phyloP scores from a whole-genome alignment of 1,139 yeast species.

The Saccharomycopsis crataegensis region DNA sequence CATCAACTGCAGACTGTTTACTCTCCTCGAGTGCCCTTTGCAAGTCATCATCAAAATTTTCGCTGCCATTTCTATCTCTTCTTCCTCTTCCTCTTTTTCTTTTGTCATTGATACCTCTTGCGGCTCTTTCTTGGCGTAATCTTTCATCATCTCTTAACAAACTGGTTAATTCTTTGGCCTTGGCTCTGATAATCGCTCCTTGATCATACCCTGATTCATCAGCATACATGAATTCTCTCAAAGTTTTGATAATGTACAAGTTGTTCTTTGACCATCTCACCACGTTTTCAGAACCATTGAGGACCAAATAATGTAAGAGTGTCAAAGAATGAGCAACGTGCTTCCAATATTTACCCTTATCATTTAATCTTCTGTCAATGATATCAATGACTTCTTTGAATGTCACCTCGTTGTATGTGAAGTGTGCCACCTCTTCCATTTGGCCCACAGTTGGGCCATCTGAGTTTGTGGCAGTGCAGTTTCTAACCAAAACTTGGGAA shows the following conservation, averaged over 20 bases:
- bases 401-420: slow-evolving; percentile 68
- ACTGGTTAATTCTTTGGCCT: slow-evolving; percentile 84
- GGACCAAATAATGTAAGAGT: slow-evolving; percentile 78
- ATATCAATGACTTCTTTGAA: slow-evolving; percentile 92
- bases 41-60: slow-evolving; percentile 72
- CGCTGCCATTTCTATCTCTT: slow-evolving; percentile 26
- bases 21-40: slow-evolving; percentile 80
- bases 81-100: slow-evolving; percentile 21
- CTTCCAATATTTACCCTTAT: slow-evolving; percentile 97
- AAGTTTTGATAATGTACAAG: slow-evolving; percentile 79
- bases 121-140: slow-evolving; percentile 59
- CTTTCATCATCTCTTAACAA: slow-evolving; percentile 80
- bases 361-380: slow-evolving; percentile 88
- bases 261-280: slow-evolving; percentile 94
- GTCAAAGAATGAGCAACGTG: slow-evolving; percentile 91
- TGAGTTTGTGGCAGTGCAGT: slow-evolving; percentile 88
- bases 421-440: slow-evolving; percentile 77
- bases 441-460: slow-evolving; percentile 76
- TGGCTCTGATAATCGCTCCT: slow-evolving; percentile 83
- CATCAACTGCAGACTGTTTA: slow-evolving; percentile 79
- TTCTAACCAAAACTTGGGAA: slow-evolving; percentile 82
- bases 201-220: slow-evolving; percentile 82
- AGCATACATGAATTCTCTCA: slow-evolving; percentile 80
- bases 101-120: slow-evolving; percentile 24
- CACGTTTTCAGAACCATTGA: slow-evolving; percentile 85